Evolutionary conservation across 257 asterid species (phyloP).

Genomic region (Jacaranda mimosifolia): DNA sequence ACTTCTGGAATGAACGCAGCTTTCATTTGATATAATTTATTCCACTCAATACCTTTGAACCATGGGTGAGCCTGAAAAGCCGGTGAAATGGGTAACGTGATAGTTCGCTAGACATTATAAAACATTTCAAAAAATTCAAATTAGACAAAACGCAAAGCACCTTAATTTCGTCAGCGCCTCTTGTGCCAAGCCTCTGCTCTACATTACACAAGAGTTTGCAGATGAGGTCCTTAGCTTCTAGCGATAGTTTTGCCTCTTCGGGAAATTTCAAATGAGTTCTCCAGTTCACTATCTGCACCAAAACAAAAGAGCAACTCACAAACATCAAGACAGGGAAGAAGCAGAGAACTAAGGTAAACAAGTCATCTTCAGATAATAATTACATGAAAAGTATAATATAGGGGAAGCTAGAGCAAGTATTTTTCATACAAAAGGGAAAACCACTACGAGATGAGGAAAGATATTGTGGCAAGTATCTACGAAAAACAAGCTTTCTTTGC

Average conservation of each 20-base stretch:
- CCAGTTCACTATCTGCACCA: constrained; percentile 93
- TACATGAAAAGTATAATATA: background rate
- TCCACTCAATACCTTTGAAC: constrained; percentile 90
- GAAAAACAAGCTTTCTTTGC: background rate
- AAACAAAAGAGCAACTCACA: constrained; percentile 21
- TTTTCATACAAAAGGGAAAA: background rate
- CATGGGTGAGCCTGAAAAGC: constrained; percentile 86
- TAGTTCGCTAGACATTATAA: constrained; percentile 12
- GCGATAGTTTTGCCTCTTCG: constrained; percentile 87
- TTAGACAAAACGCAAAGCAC: constrained; percentile 44
- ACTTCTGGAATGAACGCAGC: constrained; percentile 98
- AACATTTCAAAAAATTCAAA: constrained; percentile 24
- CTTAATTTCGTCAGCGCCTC: constrained; percentile 92
- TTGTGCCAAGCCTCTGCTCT: constrained; percentile 96
- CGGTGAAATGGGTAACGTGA: constrained; percentile 32
- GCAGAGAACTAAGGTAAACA: constrained; percentile 8
- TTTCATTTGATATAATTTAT: constrained; percentile 81
- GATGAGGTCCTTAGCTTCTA: constrained; percentile 95
- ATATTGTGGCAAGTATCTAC: background rate
- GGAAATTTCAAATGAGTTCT: constrained; percentile 94
- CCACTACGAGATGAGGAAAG: background rate
- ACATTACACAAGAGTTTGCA: constrained; percentile 92
- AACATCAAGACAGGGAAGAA: constrained; percentile 19
- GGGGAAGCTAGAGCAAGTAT: background rate
- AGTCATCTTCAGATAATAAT: background rate